Base-by-base conservation (phyloP, 495 filamentous ascomycete species). In the Trichoderma reesei region DNA sequence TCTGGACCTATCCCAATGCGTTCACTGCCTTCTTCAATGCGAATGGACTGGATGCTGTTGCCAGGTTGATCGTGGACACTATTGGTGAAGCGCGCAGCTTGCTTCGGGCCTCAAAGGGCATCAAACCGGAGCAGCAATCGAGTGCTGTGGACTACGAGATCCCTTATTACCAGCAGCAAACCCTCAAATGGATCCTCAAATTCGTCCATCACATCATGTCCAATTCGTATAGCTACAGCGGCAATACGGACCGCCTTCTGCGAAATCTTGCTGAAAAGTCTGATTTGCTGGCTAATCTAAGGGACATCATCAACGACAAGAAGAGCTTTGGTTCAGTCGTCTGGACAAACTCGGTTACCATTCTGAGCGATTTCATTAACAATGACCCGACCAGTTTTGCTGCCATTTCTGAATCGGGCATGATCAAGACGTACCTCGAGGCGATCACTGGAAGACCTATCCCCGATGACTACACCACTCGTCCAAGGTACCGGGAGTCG, bases 341-440 rank as follows among this genome's bases (percentile, higher is more conserved):
- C 16, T 99, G 95, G 95, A 95, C 91, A 63, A 89, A 89, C 70
- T 88, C 90, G 18, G 89, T 94, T 64, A 89, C 87, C 67, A 91
- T 98, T 67, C 80, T 98, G 36, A 93, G 89, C 74, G 93, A 88
- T 70, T 98, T 98, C 78, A 96, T 99, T 65, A 95, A 99, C 74
- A 97, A 98, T 71, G 95, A 99, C 69, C 95, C 95, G 3, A 98
- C 95, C 5, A 99, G 95, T 70, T 98, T 97, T 71, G 86, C 89
- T 36, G 90, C 96, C 18, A 92, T 99, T 67, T 89, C 89, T 18
- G 95, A 99, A 77, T 91, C 95, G 59, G 94, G 94, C 37, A 79
- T 98, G 61, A 91, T 91, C 65, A 86, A 88, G 71, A 89, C 84
- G 63, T 85, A 96, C 54, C 81, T 99, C 31, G 85, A 91, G 69